A percentile compares a stretch with the other conserved stretches of the same genome.
Evolutionary conservation across 2,329 filamentous ascomycete genomes (phyloP).

Genomic region (Madurella mycetomatis): DNA sequence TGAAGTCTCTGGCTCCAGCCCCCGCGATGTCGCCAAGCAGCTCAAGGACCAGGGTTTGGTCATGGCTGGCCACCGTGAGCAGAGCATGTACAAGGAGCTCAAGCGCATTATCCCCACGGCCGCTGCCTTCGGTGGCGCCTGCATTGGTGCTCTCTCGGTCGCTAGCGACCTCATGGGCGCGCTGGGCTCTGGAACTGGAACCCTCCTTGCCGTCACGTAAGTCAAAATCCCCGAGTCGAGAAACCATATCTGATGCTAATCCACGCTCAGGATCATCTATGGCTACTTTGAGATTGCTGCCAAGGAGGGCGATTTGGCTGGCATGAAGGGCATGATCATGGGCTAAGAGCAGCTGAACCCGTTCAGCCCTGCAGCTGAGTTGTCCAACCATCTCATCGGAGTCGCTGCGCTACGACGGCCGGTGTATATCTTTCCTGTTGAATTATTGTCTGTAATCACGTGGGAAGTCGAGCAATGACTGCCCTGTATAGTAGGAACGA

Average conservation of each 20-base stretch:
- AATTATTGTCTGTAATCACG: conserved; percentile 20
- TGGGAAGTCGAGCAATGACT: conserved; percentile 15
- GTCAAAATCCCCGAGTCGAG: conserved; percentile 30
- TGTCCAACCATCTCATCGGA: conserved; percentile 1
- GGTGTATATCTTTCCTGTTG: conserved; percentile 18
- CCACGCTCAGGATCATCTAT: conserved; percentile 78
- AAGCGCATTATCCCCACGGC: conserved; percentile 99
- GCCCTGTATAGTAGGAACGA: conserved; percentile 25
- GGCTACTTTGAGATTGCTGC: conserved; percentile 99
- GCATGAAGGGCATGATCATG: conserved; percentile 72
- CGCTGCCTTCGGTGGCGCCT: conserved; percentile 96
- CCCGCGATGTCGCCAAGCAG: conserved; percentile 97
- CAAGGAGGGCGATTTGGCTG: conserved; percentile 92
- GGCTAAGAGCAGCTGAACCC: conserved; percentile 41
- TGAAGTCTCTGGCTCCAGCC: conserved; percentile 95
- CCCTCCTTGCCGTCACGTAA: conserved; percentile 96
- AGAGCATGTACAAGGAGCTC: conserved; percentile 99
- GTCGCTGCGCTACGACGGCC: conserved; percentile 5
- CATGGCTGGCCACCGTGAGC: conserved; percentile 98
- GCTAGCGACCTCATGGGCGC: conserved; percentile 93
- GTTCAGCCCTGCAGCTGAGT: conserved; percentile 1
- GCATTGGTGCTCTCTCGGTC: conserved; percentile 96
- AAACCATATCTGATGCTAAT: conserved; percentile 29
- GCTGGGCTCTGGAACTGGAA: conserved; percentile 94
- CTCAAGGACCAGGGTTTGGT: conserved; percentile 99